phyloP scores from a whole-genome alignment of 2,329 filamentous ascomycete genomes.

The Xenoacremonium recifei region DNA sequence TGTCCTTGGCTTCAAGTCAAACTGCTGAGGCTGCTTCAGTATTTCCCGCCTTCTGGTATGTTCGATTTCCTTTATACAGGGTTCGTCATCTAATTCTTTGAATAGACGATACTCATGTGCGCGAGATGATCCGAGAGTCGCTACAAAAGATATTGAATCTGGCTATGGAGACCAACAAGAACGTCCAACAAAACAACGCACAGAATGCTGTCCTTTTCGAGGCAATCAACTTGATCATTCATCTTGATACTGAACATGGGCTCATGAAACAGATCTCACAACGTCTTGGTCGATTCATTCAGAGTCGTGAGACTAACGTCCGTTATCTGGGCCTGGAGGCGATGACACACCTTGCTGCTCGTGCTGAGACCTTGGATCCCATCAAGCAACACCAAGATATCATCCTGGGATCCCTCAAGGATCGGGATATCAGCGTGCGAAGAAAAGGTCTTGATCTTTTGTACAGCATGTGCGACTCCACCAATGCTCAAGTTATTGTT shows the following conservation, averaged over 20 bases:
- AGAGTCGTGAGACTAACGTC: conserved; percentile 95
- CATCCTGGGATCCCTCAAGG: conserved; percentile 89
- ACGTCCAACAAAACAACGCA: conserved; percentile 98
- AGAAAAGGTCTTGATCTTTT: conserved; percentile 92
- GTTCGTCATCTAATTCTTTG: conserved; percentile 4
- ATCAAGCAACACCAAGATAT: conserved; percentile 98
- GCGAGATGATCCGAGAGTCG: conserved; percentile 87
- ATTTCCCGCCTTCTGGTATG: conserved; percentile 89
- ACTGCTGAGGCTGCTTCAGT: conserved; percentile 85
- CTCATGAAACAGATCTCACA: conserved; percentile 96
- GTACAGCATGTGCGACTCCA: conserved; percentile 98
- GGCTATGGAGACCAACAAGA: conserved; percentile 92
- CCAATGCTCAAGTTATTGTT: conserved; percentile 92
- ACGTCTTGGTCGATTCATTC: conserved; percentile 90
- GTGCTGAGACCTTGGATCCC: conserved; percentile 89
- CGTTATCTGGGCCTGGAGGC: conserved; percentile 93
- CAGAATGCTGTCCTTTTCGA: conserved; percentile 98
- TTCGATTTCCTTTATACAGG: background rate
- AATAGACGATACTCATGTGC: conserved; percentile 85
- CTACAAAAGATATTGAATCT: conserved; percentile 87
- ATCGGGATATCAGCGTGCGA: conserved; percentile 94
- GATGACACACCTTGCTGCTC: conserved; percentile 95
- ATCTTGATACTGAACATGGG: conserved; percentile 90
- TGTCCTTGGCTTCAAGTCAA: conserved; percentile 99
- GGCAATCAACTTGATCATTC: conserved; percentile 97